Conservation (phyloP, 2,329 filamentous ascomycete species). For the Fusarium kyushuense region DNA sequence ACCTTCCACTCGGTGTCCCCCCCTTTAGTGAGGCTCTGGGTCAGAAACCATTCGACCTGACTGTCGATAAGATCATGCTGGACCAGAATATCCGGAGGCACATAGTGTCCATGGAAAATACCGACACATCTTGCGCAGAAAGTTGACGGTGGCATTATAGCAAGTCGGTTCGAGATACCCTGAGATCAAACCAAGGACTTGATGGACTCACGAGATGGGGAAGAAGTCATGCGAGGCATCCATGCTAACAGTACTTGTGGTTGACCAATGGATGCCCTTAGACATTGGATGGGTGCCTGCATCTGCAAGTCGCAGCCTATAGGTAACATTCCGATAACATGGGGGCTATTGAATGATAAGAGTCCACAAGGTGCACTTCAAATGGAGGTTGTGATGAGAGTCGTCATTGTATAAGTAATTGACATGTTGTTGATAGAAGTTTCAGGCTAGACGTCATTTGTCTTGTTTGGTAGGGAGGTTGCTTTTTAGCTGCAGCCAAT, state of each 20-base stretch:
- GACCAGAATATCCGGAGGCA: background rate
- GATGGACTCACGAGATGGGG: background rate
- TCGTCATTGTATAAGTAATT: background rate
- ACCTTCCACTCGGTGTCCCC: conserved; percentile 7
- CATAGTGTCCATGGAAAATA: conserved; percentile 30
- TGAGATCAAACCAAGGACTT: too few relatives aligned
- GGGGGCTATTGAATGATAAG: background rate
- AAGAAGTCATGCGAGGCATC: background rate
- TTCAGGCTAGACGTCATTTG: background rate
- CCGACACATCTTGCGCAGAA: conserved; percentile 20
- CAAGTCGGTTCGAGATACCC: too few relatives aligned
- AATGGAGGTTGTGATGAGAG: background rate
- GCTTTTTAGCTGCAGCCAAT: background rate
- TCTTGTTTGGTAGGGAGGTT: background rate
- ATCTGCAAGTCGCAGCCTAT: background rate
- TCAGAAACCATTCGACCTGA: background rate
- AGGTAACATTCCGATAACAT: background rate
- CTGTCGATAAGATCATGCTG: conserved; percentile 16
- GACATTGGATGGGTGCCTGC: background rate
- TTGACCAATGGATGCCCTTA: background rate
- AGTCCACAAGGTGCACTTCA: background rate
- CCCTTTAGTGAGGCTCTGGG: background rate
- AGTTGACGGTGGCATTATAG: background rate
- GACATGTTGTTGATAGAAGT: background rate
- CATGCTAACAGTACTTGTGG: background rate